Conservation (phyloP, 1,139 yeast species). For the Pichia sp. region DNA sequence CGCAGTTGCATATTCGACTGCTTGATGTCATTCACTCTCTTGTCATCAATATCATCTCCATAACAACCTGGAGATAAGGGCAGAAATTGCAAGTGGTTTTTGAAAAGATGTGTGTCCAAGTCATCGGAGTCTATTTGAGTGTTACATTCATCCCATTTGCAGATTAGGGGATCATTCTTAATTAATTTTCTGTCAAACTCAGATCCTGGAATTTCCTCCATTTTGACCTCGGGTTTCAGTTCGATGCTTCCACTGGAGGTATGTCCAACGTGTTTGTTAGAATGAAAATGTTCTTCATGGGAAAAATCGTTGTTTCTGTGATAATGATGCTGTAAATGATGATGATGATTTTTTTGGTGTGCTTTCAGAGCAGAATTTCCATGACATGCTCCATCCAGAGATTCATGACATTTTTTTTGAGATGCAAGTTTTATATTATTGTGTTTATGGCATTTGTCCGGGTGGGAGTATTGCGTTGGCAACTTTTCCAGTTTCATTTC, state of each 20-base stretch:
- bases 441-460: not conserved
- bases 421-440: not conserved
- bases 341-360: conserved; percentile 8
- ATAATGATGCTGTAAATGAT: conserved; percentile 9
- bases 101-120: conserved; percentile 53
- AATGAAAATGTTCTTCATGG: conserved; percentile 6
- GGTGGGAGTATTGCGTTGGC: not conserved
- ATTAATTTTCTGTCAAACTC: not conserved
- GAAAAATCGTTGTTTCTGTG: not conserved
- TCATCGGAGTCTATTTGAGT: conserved; percentile 16
- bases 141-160: conserved; percentile 32
- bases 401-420: not conserved
- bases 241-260: not conserved
- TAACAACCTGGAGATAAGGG: conserved; percentile 7
- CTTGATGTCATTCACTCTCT: conserved; percentile 5
- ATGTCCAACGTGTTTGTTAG: not conserved
- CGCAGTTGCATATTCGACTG: conserved; percentile 26
- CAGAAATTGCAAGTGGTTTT: conserved; percentile 45
- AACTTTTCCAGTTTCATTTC: not conserved
- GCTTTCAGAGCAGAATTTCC: not conserved
- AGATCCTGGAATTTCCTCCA: not conserved
- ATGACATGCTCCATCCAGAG: not conserved
- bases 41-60: conserved; percentile 5
- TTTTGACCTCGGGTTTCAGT: not conserved
- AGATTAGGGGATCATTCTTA: conserved; percentile 26